A percentile compares a stretch with the other conserved stretches of the same genome.
Evolutionary conservation across 2,329 filamentous ascomycete species (phyloP).

Genomic region (Colletotrichum lini): DNA sequence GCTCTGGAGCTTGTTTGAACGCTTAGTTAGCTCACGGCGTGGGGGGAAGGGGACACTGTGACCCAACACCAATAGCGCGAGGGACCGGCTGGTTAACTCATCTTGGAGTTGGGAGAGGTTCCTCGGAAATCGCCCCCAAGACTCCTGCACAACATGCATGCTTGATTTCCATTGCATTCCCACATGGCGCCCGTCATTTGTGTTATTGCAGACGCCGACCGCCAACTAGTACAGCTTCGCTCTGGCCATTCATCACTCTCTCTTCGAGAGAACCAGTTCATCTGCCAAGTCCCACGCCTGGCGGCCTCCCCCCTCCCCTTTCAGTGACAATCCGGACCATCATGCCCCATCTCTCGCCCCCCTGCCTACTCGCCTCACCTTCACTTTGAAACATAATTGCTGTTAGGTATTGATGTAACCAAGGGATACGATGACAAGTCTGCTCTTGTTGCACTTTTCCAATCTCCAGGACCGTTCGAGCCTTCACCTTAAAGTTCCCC

Average conservation of each 20-base stretch:
- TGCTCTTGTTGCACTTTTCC: constrained; percentile 38
- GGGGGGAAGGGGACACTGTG: constrained; percentile 13
- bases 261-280: background rate
- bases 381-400: constrained; percentile 32
- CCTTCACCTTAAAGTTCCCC: constrained; percentile 12
- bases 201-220: background rate
- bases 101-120: too few species aligned
- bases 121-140: too few species aligned
- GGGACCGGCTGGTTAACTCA: background rate
- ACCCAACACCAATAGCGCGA: background rate
- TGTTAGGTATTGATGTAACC: constrained; percentile 43
- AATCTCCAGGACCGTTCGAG: constrained; percentile 28
- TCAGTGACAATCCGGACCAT: background rate
- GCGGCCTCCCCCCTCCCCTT: background rate
- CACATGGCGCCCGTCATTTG: background rate
- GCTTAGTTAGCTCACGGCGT: constrained; percentile 27
- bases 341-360: background rate
- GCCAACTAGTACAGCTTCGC: background rate
- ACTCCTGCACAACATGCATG: background rate
- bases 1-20: constrained; percentile 38
- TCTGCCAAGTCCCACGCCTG: background rate
- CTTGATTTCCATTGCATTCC: background rate
- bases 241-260: background rate
- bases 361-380: background rate
- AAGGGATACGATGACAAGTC: constrained; percentile 37